Conservation (phyloP, 2,329 filamentous ascomycete species). For the Talaromyces verruculosus region DNA sequence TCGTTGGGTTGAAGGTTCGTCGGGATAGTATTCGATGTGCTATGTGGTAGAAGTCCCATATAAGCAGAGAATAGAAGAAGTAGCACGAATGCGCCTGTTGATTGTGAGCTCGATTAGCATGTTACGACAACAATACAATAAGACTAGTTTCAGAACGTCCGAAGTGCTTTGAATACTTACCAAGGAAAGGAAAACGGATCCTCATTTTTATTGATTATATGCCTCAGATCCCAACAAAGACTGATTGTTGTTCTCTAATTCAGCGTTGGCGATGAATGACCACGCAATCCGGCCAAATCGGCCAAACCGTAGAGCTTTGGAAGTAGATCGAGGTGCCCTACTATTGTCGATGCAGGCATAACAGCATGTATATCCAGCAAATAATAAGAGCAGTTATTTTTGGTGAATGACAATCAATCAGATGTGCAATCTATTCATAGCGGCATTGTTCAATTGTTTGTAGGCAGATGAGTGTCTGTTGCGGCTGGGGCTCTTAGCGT, state of each 20-base stretch:
- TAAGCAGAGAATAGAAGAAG: constrained; percentile 76
- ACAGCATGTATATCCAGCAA: background rate
- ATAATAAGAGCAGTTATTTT: background rate
- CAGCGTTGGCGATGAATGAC: background rate
- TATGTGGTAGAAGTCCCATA: constrained; percentile 67
- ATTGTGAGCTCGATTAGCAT: constrained; percentile 14
- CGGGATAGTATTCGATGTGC: constrained; percentile 38
- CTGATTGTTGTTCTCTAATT: background rate
- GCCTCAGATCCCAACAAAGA: background rate
- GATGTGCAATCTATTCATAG: background rate
- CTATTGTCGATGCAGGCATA: constrained; percentile 11
- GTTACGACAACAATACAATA: background rate
- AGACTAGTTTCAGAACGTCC: background rate
- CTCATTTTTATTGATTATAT: constrained; percentile 57
- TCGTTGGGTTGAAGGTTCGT: constrained; percentile 69
- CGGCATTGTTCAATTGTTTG: background rate
- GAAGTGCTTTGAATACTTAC: constrained; percentile 53
- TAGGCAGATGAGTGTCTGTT: no score
- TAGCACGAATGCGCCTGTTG: constrained; percentile 61
- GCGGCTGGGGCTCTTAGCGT: background rate
- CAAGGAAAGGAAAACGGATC: constrained; percentile 84
- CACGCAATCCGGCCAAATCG: constrained; percentile 7
- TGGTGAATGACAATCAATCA: background rate
- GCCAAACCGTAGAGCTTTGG: background rate
- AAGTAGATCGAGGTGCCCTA: background rate